Evolutionary conservation across 2,329 filamentous ascomycete genomes (phyloP), one percentile per base, ranked within the genome.

Genomic region (Aspergillus spinulosporus): DNA sequence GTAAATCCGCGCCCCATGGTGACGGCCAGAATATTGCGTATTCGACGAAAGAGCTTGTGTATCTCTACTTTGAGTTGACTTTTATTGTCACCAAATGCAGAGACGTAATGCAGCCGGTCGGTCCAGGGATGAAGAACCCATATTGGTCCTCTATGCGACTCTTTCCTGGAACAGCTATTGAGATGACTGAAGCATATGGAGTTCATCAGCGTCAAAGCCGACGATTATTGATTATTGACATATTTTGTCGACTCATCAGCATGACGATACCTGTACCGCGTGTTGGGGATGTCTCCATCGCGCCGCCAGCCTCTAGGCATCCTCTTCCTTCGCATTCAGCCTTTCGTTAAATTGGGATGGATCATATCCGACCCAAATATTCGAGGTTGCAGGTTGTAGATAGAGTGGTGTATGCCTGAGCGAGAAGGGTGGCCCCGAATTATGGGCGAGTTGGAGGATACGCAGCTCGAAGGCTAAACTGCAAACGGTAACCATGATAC

Each of bases 101-200:
- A 7, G 46, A 58, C 52, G 37, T 50, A 49, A 58, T 37, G 56
- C 56, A 55, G 54, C 40, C 55, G 49, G 57, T 51, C 21, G 57
- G 34, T 21, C 21, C 47, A 47, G 12, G 21, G 43, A 43, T n/a
- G 21, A 11, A 39, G 9, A 39, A n/a, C 9, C 5, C 3, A 28
- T 36, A 37, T 11, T 53, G 43, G 42, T 37, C 12, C 7, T 21
- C 32, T 12, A 15, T 34, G 37, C 46, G 40, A 21, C 44, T 48
- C 26, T 50, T 29, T 43, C 48, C 37, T 43, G 39, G 28, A 31
- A 49, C 32, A 26, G 5, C 14, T 42, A 39, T 15, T 32, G n/a
- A 9, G 21, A 32, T 32, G 36, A 31, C 31, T 21, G 31, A 37
- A 52, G 49, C 39, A 31, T 52, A 46, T 45, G 40, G 44, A 36